Evolutionary conservation across 2,329 filamentous ascomycete genomes (phyloP).

Genomic region (Trichoderma atroviride): DNA sequence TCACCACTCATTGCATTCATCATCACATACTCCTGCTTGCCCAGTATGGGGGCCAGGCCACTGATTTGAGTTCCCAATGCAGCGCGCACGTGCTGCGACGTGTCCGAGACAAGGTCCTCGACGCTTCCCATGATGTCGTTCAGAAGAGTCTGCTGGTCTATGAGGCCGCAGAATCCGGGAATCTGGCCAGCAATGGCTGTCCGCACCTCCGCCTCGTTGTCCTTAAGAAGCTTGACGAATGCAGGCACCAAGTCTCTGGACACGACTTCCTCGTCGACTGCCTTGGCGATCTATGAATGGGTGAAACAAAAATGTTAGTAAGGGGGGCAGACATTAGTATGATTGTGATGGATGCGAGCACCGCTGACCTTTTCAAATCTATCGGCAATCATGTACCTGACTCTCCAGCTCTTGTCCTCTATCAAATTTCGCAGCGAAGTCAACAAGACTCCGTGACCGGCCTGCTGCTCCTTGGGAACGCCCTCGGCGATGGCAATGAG

Average conservation of each 20-base stretch:
- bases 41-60: slow-evolving; percentile 91
- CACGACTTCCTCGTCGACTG: slow-evolving; percentile 95
- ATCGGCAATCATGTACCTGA: slow-evolving; percentile 98
- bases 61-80: slow-evolving; percentile 96
- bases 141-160: slow-evolving; percentile 84
- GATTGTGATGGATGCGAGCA: background rate
- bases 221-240: slow-evolving; percentile 96
- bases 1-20: background rate
- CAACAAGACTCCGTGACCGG: slow-evolving; percentile 90
- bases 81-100: slow-evolving; percentile 93
- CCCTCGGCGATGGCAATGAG: slow-evolving; percentile 95
- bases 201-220: slow-evolving; percentile 95
- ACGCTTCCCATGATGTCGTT: slow-evolving; percentile 96
- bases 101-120: slow-evolving; percentile 93
- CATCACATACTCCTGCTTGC: slow-evolving; percentile 84
- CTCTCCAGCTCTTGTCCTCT: slow-evolving; percentile 99
- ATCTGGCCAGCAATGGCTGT: slow-evolving; percentile 98
- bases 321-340: background rate
- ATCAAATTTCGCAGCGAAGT: slow-evolving; percentile 90
- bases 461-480: slow-evolving; percentile 96
- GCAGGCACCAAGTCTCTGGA: slow-evolving; percentile 91
- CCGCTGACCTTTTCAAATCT: slow-evolving; percentile 85
- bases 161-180: slow-evolving; percentile 89
- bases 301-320: background rate
- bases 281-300: slow-evolving; percentile 82